phyloP scores from a whole-genome alignment of 2,329 filamentous ascomycete genomes.

The Neodidymelliopsis sp. region DNA sequence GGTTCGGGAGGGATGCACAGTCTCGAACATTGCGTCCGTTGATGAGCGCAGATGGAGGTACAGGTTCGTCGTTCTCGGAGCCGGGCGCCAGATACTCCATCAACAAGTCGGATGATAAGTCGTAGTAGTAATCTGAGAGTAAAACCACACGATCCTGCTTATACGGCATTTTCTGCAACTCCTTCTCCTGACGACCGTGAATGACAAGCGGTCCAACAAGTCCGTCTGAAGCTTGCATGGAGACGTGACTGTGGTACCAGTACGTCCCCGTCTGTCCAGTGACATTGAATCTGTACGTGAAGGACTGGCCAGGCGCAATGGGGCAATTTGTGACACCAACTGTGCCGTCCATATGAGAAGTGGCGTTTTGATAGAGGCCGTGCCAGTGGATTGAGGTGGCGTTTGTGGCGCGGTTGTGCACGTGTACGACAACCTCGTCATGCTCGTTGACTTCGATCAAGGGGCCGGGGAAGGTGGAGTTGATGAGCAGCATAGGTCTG shows the following conservation, averaged over 20 bases:
- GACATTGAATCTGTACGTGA: conserved; percentile 43
- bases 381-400: conserved; percentile 71
- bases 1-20: conserved; percentile 47
- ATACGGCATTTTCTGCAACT: conserved; percentile 51
- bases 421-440: conserved; percentile 71
- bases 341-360: conserved; percentile 63
- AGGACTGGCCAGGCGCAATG: conserved; percentile 59
- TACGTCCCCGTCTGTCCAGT: conserved; percentile 48
- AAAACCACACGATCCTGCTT: conserved; percentile 67
- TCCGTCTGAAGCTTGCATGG: conserved; percentile 53
- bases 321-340: conserved; percentile 60
- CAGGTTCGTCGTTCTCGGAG: conserved; percentile 64
- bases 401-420: conserved; percentile 62
- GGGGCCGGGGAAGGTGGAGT: conserved; percentile 51
- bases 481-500: conserved; percentile 53
- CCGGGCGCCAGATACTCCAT: conserved; percentile 62
- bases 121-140: conserved; percentile 73
- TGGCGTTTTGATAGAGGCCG: conserved; percentile 61
- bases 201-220: conserved; percentile 49
- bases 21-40: conserved; percentile 51
- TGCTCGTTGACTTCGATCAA: conserved; percentile 61
- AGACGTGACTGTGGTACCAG: conserved; percentile 49
- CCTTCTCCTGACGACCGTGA: conserved; percentile 51
- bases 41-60: conserved; percentile 54
- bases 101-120: conserved; percentile 57